phyloP scores from a whole-genome alignment of 257 asterid species.

The Fraxinus cuspidata region DNA sequence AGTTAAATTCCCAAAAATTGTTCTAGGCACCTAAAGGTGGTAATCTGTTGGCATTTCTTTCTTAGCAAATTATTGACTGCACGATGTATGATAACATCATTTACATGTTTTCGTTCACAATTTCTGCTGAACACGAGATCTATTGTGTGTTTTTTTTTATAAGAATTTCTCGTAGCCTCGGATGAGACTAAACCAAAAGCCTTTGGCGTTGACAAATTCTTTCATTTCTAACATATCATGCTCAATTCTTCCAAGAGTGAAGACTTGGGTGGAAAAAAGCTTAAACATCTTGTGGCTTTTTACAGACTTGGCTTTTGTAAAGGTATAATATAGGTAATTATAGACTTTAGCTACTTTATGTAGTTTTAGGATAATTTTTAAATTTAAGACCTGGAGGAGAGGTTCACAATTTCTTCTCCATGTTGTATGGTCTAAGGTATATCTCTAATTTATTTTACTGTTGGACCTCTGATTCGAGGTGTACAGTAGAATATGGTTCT shows the following conservation, averaged over 20 bases:
- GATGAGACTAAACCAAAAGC: background rate
- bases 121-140: background rate
- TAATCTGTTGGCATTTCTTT: slow-evolving; percentile 6
- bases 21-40: slow-evolving; percentile 57
- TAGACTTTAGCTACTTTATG: background rate
- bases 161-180: too few species aligned
- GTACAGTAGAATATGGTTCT: background rate
- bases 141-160: background rate
- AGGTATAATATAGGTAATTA: background rate
- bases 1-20: slow-evolving; percentile 64
- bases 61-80: background rate
- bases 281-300: background rate
- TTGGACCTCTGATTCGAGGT: slow-evolving; percentile 4
- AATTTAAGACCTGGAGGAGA: background rate
- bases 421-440: background rate
- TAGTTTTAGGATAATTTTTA: background rate
- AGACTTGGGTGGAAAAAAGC: background rate
- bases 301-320: background rate
- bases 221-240: background rate
- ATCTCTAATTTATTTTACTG: background rate
- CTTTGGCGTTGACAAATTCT: background rate
- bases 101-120: slow-evolving; percentile 3
- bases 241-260: background rate
- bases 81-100: background rate
- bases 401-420: background rate